These are phyloP conservation scores for Dioszegia hungarica DNA, from an alignment of 768 basidiomycete genomes.

Conservation along the genomic window DNA sequence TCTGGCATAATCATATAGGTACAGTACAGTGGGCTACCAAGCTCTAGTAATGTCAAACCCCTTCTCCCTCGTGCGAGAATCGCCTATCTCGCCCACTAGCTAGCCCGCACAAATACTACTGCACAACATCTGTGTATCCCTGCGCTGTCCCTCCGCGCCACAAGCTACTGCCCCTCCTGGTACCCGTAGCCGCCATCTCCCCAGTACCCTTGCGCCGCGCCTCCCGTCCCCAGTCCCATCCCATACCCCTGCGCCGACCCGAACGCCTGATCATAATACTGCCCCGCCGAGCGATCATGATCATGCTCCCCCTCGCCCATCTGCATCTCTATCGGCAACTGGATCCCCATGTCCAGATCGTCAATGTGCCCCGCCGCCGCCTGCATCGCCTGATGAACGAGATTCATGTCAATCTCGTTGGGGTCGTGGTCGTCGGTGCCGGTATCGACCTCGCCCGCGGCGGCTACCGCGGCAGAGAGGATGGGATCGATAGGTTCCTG, in stretches of 20 bases:
- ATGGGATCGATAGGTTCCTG: not conserved
- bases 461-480: not conserved
- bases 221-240: slow-evolving; percentile 2
- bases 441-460: not conserved
- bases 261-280: slow-evolving; percentile 1
- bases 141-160: not conserved
- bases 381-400: slow-evolving; percentile 41
- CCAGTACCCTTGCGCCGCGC: not conserved
- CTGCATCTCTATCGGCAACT: slow-evolving; percentile 43
- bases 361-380: slow-evolving; percentile 38
- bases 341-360: slow-evolving; percentile 42
- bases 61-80: too few relatives aligned
- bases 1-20: too few relatives aligned
- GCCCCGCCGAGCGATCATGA: not conserved
- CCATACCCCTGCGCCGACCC: slow-evolving; percentile 1
- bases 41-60: not conserved
- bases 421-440: not conserved
- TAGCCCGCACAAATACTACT: too few relatives aligned
- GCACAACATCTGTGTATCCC: too few relatives aligned
- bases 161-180: not conserved
- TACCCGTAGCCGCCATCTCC: not conserved
- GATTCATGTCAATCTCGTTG: slow-evolving; percentile 28
- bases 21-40: not conserved
- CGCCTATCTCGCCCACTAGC: too few relatives aligned
- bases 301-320: slow-evolving; percentile 28